Evolutionary conservation across 768 basidiomycete species (phyloP).

Genomic region (Boletus sp.): DNA sequence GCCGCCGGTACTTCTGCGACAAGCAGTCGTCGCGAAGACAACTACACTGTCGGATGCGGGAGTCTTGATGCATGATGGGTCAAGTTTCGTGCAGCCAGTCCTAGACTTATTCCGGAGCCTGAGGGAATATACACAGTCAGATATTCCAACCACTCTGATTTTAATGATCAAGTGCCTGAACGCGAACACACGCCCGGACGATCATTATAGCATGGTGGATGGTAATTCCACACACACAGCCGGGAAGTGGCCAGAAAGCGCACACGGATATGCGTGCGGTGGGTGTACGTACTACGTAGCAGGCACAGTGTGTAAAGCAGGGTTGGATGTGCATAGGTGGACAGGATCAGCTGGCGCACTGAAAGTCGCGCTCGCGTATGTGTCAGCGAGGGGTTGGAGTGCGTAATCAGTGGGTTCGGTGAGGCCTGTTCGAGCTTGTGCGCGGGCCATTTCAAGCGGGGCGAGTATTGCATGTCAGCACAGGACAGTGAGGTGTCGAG

Average conservation of each 20-base stretch:
- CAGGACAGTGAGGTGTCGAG: no score
- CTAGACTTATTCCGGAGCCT: not conserved
- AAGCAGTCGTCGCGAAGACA: no score
- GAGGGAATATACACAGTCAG: not conserved
- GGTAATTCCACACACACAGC: not conserved
- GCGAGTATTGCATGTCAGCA: no score
- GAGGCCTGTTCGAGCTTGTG: no score
- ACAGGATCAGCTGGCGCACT: no score
- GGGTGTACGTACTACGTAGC: not conserved
- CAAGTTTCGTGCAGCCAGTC: not conserved
- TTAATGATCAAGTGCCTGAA: not conserved
- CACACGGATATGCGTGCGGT: not conserved
- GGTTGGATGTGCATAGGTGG: no score
- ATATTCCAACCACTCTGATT: not conserved
- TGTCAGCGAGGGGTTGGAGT: no score
- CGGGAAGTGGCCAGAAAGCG: not conserved
- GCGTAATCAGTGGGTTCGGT: no score
- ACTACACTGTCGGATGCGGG: not conserved
- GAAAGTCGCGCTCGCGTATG: no score
- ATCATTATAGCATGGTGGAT: not conserved
- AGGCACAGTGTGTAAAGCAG: no score
- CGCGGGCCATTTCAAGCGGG: no score
- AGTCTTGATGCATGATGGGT: not conserved
- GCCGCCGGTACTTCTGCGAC: not conserved
- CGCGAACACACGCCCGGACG: not conserved